Base-by-base conservation (phyloP, 345 rosid genomes). In the Ceriops zippeliana region DNA sequence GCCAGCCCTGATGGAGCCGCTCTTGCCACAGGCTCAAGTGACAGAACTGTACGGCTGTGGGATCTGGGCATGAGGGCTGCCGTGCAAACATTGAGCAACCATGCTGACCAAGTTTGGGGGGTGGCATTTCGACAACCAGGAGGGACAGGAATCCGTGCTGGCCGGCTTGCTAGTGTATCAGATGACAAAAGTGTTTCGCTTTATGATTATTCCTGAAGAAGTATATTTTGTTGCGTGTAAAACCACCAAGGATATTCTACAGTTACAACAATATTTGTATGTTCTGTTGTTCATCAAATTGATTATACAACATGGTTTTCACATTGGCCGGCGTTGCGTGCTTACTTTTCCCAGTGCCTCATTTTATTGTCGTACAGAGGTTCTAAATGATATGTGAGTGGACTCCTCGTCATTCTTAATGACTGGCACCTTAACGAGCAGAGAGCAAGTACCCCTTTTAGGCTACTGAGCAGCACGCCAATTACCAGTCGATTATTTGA, bases 171-270 rank as follows among this genome's bases (percentile, higher is more conserved):
- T 64, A 95, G 97, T 70, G 97, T 95, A 26, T 89, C 96, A 0
- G 99, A 95, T 69, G 99, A 90, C 86, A 91, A 95, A 79, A 90
- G 97, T 84, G 80, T 95, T 49, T 95, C 96, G 0, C 81, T 92
- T 19, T 92, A 92, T 66, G 96, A 86, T 76, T 92, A 84, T 75
- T 91, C 98, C 47, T 90, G 80, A 85, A 63, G 47, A 7, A 28
- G 6, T 52, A 5, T 46, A 52, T 10, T 19, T 7, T 31, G 49
- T 46, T 38, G 22, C 11, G 20, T 26, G 63, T 30, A 13, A 58
- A 16, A 17, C 57, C 52, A 26, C 21, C 16, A 8, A 26, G 56
- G 51, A 54, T 30, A 1, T 47, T 30, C 16, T 31, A 17, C 3
- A 51, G 49, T 34, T 61, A 52, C 37, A 22, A 51, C 37, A 34